Evolutionary conservation across 2,329 filamentous ascomycete species (phyloP).

Genomic region (Drechslerella dactyloides): DNA sequence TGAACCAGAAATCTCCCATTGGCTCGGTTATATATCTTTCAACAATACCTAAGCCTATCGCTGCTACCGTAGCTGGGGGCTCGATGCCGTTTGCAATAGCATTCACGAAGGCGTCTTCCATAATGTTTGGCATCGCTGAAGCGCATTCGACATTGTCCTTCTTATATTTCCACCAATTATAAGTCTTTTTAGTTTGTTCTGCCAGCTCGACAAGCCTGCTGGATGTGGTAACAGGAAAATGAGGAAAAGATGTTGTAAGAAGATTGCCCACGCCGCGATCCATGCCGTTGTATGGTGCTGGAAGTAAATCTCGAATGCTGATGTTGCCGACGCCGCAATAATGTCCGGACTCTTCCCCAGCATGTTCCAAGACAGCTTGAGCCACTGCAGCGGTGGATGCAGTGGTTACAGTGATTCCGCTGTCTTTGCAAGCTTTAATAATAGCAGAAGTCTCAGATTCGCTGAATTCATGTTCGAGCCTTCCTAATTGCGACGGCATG

Average conservation of each 20-base stretch:
- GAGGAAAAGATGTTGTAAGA: neutral
- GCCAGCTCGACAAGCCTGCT: neutral
- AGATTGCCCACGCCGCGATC: neutral
- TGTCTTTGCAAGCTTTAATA: conserved; percentile 10
- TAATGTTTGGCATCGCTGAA: neutral
- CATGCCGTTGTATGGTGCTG: conserved; percentile 7
- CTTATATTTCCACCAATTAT: conserved; percentile 1
- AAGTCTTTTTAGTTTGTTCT: neutral
- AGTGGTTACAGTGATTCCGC: conserved; percentile 9
- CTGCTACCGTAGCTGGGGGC: neutral
- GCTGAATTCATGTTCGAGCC: conserved; percentile 1
- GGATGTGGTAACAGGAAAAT: neutral
- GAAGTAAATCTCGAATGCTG: conserved; percentile 4
- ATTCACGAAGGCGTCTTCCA: neutral
- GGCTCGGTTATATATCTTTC: conserved; percentile 7
- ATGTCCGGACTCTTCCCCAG: neutral
- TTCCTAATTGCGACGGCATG: neutral
- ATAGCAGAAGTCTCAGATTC: neutral
- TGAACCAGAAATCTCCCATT: conserved; percentile 6
- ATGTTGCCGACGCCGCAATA: neutral
- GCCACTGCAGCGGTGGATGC: conserved; percentile 9
- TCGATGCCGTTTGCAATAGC: too few species aligned
- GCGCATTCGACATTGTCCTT: neutral
- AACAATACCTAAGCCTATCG: conserved; percentile 9
- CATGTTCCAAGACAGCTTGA: conserved; percentile 7